Base-by-base conservation (phyloP, 257 asterid genomes). In the Prunella vulgaris region DNA sequence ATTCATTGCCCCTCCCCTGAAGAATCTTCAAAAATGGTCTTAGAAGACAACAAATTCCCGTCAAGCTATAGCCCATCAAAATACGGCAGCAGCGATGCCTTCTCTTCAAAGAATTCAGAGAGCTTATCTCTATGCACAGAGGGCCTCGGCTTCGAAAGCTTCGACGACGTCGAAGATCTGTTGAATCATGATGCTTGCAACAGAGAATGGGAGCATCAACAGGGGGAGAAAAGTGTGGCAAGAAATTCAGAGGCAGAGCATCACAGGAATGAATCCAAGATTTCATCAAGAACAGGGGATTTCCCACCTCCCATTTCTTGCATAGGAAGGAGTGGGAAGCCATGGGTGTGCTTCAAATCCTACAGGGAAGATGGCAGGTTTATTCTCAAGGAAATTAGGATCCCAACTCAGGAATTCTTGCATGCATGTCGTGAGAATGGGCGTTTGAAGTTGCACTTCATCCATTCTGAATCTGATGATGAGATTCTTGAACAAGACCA, bases 251-350 rank as follows among this genome's bases (percentile, higher is more conserved):
- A 69, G 15, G 22, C 60, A 17, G 76, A 79, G 33, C 67, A 51
- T 68, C 64, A 62, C 9, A 62, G 78, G 32, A 33, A 65, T 32
- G 78, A 79, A 14, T 58, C 72, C 1, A 85, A 69, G 38, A 27
- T 44, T 6, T 77, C 82, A 70, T 67, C 87, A 71, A 81, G 83
- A 65, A 53, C 62, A 9, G 74, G 82, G 60, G 68, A 63, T 7
- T 79, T 84, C 54, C 97, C 99, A 7, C 99, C 99, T 0, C 99
- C 99, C 1, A 88, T 93, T 22, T 86, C 99, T 10, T 78, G 95
- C 40, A 90, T 93, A 42, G 95, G 96, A 4, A 77, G 84, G 64
- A 87, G 87, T 66, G 99, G 99, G 66, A 87, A 83, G 85, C 98
- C 98, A 3, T 84, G 95, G 94, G 87, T 90, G 61, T 82, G 79